Evolutionary conservation across 2,329 filamentous ascomycete species (phyloP).

Genomic region (Aspergillus fumigatiaffinis): DNA sequence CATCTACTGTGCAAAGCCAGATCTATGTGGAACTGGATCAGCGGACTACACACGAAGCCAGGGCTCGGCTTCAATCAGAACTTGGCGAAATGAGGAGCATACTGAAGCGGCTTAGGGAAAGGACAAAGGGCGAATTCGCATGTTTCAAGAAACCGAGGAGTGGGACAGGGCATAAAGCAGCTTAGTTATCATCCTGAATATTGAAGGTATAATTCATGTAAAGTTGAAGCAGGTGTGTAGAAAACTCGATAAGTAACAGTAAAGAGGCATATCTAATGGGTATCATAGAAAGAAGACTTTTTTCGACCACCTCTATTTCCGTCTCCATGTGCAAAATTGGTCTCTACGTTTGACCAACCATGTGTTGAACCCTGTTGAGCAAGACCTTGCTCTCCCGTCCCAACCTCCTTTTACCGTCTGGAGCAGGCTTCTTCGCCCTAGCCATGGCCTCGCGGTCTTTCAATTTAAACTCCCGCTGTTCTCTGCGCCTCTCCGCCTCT

Average conservation of each 20-base stretch:
- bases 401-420: constrained; percentile 71
- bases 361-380: constrained; percentile 70
- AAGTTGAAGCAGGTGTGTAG: not conserved
- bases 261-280: constrained; percentile 10
- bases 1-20: constrained; percentile 75
- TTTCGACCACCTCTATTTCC: not conserved
- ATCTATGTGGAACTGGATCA: constrained; percentile 90
- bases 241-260: not conserved
- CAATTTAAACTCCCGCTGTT: constrained; percentile 64
- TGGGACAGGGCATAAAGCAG: constrained; percentile 20
- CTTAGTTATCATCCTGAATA: constrained; percentile 10
- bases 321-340: not conserved
- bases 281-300: constrained; percentile 14
- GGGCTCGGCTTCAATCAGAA: constrained; percentile 76
- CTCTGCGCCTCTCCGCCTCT: constrained; percentile 61
- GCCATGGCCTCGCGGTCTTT: constrained; percentile 66
- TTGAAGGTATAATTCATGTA: not conserved
- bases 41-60: constrained; percentile 82
- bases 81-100: constrained; percentile 83
- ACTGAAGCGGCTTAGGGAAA: constrained; percentile 77
- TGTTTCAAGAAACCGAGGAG: constrained; percentile 67
- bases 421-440: constrained; percentile 57
- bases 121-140: constrained; percentile 80
- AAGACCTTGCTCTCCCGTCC: constrained; percentile 76
- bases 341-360: constrained; percentile 52